Evolutionary conservation across 768 basidiomycete species (phyloP), one percentile per base, ranked within the genome.

Genomic region (Hericium coralloides): DNA sequence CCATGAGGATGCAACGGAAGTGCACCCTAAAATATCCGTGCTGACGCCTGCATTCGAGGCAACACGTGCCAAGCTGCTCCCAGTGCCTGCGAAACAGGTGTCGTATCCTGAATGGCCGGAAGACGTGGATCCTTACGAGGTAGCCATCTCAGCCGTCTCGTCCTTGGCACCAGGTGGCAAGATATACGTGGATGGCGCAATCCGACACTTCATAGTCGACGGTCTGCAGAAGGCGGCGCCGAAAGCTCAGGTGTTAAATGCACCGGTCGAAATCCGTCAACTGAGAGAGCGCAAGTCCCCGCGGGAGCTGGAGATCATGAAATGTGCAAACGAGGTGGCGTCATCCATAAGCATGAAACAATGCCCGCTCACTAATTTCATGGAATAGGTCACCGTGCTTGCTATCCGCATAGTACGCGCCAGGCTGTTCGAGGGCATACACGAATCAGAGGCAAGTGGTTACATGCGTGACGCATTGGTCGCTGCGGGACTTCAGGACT

Each of bases 1-100:
- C 62, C 39, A n/a, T n/a, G 52, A 59, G 20, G 39, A 59, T 20
- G 64, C 61, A 2, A 57, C 66, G 2, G 64, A 78, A 18, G 64
- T 78, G 18, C 60, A 64, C 38, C 71, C 79, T 22, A 75, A 75
- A 18, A 63, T 92, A 38, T 76, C 77, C 1, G 66, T 94, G 55
- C 69, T 95, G 48, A 88, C 90, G 4, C 91, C 92, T 0, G 73
- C 76, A 58, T 94, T 94, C 59, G 90, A 95, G 67, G 77, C 77
- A 12, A 78, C 82, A 0, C 80, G 91, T 37, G 90, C 91, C 0
- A 81, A 74, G 62, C 64, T 78, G 26, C 74, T 92, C 15, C 66
- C 71, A 4, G 66, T 93, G 20, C 82, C 85, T 1, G 71, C 73
- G 18, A 59, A 67, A 14, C 68, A 69, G 6, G 67, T 73, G 18